phyloP scores from a whole-genome alignment of 2,329 filamentous ascomycete species.

The Fusarium fracticaudum region DNA sequence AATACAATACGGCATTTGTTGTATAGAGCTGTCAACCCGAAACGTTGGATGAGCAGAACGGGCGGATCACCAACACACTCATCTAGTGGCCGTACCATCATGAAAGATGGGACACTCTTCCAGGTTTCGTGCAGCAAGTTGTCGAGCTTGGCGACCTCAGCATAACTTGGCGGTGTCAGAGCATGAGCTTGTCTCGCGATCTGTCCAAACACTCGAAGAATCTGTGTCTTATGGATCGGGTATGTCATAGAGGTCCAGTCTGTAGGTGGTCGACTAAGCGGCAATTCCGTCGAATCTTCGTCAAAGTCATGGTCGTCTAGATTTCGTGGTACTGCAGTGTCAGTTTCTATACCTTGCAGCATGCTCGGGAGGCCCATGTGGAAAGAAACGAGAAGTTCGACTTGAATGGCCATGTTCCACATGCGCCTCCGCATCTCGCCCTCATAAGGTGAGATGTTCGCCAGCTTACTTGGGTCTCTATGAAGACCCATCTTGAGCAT shows the following conservation, averaged over 20 bases:
- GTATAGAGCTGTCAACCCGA: slow-evolving; percentile 61
- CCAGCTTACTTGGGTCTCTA: slow-evolving; percentile 62
- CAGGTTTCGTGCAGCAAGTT: slow-evolving; percentile 56
- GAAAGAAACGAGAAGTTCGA: slow-evolving; percentile 72
- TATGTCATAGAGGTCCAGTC: slow-evolving; percentile 70
- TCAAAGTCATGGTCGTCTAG: slow-evolving; percentile 73
- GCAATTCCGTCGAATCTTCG: slow-evolving; percentile 63
- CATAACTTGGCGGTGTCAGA: slow-evolving; percentile 58
- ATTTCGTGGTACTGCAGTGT: slow-evolving; percentile 70
- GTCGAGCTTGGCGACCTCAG: slow-evolving; percentile 61
- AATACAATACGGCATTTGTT: slow-evolving; percentile 66
- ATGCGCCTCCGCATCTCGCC: slow-evolving; percentile 64
- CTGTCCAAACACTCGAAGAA: slow-evolving; percentile 60
- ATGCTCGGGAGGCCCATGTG: slow-evolving; percentile 75
- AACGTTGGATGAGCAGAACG: slow-evolving; percentile 60
- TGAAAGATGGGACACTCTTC: slow-evolving; percentile 56
- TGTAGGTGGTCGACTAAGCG: slow-evolving; percentile 62
- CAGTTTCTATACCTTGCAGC: slow-evolving; percentile 70
- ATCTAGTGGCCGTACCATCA: slow-evolving; percentile 59
- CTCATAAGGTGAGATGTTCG: slow-evolving; percentile 60
- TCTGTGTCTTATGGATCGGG: slow-evolving; percentile 59
- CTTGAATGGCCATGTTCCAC: slow-evolving; percentile 65
- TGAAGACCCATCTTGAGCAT: slow-evolving; percentile 69
- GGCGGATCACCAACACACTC: slow-evolving; percentile 60
- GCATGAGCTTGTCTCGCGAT: slow-evolving; percentile 62